A percentile compares a stretch with the other conserved stretches of the same genome.
These are phyloP conservation scores for Blastobotrys ciferrii DNA, from an alignment of 1,139 yeast genomes.

Conservation along the genomic window DNA sequence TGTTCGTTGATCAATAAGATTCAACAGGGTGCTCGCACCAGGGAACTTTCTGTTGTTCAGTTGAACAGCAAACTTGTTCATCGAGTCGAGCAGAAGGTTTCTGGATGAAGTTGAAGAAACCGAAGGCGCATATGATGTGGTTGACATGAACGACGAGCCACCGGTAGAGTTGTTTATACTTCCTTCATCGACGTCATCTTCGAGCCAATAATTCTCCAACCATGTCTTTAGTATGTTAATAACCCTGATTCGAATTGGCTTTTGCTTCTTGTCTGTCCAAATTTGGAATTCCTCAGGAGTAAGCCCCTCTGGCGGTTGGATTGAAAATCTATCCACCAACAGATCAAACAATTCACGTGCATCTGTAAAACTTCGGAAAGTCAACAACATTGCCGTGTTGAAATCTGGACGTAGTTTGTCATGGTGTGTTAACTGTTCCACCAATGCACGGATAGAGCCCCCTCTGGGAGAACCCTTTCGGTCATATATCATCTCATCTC, in stretches of 20 bases:
- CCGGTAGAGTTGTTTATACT: conserved; percentile 3
- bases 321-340: conserved; percentile 63
- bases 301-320: conserved; percentile 85
- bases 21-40: conserved; percentile 36
- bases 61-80: conserved; percentile 57
- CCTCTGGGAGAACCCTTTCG: conserved; percentile 76
- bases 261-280: conserved; percentile 75
- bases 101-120: conserved; percentile 12
- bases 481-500: conserved; percentile 69
- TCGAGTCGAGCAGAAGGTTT: conserved; percentile 46
- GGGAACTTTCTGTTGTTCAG: conserved; percentile 48
- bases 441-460: conserved; percentile 77
- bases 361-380: conserved; percentile 75
- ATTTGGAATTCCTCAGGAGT: conserved; percentile 75
- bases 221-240: conserved; percentile 68
- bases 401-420: conserved; percentile 64
- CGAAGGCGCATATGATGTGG: neutral
- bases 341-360: conserved; percentile 62
- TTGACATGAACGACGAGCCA: conserved; percentile 11
- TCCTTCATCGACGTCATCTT: conserved; percentile 47
- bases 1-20: conserved; percentile 30
- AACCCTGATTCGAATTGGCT: conserved; percentile 64
- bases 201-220: conserved; percentile 77
- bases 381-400: conserved; percentile 66
- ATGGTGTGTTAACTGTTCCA: conserved; percentile 84